These are phyloP conservation scores for Phaffomyces opuntiae DNA, from an alignment of 805 yeast genomes.

Conservation along the genomic window DNA sequence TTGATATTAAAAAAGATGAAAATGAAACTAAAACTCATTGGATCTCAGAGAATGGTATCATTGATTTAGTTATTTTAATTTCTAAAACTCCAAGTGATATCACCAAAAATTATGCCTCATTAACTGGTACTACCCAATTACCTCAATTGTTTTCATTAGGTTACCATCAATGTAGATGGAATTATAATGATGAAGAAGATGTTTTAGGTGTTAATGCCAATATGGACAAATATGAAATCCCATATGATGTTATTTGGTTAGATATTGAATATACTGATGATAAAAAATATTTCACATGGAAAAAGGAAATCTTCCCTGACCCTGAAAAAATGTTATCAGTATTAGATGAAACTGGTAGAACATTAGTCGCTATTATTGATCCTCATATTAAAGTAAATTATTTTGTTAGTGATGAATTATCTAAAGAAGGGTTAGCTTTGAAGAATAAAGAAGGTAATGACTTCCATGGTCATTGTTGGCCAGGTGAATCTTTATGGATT, in stretches of 20 bases:
- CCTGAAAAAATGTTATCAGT: conserved; percentile 61
- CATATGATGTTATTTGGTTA: conserved; percentile 90
- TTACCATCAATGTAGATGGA: conserved; percentile 97
- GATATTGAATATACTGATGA: conserved; percentile 88
- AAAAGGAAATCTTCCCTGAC: conserved; percentile 61
- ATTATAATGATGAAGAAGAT: conserved; percentile 83
- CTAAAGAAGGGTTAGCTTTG: conserved; percentile 38
- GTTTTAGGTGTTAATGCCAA: conserved; percentile 62
- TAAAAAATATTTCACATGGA: conserved; percentile 92
- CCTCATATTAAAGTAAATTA: conserved; percentile 83
- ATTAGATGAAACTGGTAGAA: conserved; percentile 67
- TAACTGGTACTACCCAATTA: conserved; percentile 67
- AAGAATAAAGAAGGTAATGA: conserved; percentile 38
- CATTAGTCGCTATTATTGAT: conserved; percentile 79
- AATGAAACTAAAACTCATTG: conserved; percentile 59
- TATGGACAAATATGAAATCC: conserved; percentile 70
- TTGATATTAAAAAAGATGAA: conserved; percentile 51
- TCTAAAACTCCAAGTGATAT: conserved; percentile 53
- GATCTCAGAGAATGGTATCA: conserved; percentile 85
- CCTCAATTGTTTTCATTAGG: conserved; percentile 81
- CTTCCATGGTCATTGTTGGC: conserved; percentile 93
- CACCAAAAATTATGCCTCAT: conserved; percentile 49
- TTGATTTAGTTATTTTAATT: conserved; percentile 67
- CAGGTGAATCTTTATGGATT: conserved; percentile 92
- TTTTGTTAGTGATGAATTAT: conserved; percentile 49